A percentile compares a stretch with the other conserved stretches of the same genome.
These are phyloP conservation scores for Penicillium nordicum DNA, from an alignment of 2,329 filamentous ascomycete species.

Conservation along the genomic window DNA sequence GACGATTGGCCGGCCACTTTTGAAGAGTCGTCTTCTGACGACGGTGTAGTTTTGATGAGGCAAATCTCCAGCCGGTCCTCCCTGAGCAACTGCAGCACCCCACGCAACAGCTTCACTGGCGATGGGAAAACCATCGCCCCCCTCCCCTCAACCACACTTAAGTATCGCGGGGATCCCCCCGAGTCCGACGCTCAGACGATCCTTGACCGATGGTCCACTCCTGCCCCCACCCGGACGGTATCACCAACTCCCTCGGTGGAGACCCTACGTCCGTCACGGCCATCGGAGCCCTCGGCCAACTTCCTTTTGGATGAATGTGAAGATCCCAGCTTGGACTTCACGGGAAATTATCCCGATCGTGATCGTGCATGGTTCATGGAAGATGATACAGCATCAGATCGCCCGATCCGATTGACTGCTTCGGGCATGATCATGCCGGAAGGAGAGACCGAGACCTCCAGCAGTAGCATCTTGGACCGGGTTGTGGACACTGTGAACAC, in stretches of 20 bases:
- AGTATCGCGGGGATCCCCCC: slow-evolving; percentile 74
- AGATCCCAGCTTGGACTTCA: slow-evolving; percentile 46
- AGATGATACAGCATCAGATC: slow-evolving; percentile 51
- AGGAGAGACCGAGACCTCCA: slow-evolving; percentile 65
- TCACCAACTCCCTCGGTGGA: slow-evolving; percentile 80
- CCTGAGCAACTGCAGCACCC: slow-evolving; percentile 52
- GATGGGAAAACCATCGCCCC: slow-evolving; percentile 86
- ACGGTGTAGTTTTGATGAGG: slow-evolving; percentile 80
- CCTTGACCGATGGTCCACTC: slow-evolving; percentile 32
- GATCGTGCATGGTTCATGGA: slow-evolving; percentile 42
- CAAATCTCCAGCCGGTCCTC: slow-evolving; percentile 52
- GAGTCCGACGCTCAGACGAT: slow-evolving; percentile 49
- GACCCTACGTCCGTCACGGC: slow-evolving; percentile 63
- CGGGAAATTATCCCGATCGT: slow-evolving; percentile 23
- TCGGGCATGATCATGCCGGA: slow-evolving; percentile 92
- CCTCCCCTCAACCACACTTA: slow-evolving; percentile 80
- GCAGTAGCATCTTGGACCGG: slow-evolving; percentile 67
- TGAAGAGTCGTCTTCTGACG: slow-evolving; percentile 66
- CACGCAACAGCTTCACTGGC: slow-evolving; percentile 52
- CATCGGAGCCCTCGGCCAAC: slow-evolving; percentile 60
- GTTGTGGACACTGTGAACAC: slow-evolving; percentile 75
- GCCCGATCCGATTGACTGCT: slow-evolving; percentile 70
- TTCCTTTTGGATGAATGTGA: slow-evolving; percentile 64
- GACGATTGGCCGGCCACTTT: slow-evolving; percentile 36
- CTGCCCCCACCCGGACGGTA: slow-evolving; percentile 43